phyloP scores from a whole-genome alignment of 2,329 filamentous ascomycete genomes.

The Byssothecium circinans region DNA sequence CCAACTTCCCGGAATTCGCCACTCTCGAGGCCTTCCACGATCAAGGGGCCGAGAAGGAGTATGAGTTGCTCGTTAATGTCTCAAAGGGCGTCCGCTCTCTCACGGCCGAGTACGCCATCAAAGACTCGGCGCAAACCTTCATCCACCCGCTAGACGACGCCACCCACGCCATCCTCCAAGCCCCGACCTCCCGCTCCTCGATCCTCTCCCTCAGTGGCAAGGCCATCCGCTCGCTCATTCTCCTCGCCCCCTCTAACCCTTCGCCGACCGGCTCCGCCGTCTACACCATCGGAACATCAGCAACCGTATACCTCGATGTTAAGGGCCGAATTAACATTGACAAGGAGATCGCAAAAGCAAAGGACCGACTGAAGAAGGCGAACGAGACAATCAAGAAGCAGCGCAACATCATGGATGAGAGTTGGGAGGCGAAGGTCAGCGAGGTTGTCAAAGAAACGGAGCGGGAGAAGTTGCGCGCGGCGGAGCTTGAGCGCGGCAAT shows the following conservation, averaged over 20 bases:
- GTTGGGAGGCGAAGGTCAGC: slow-evolving; percentile 75
- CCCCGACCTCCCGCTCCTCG: slow-evolving; percentile 67
- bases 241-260: slow-evolving; percentile 61
- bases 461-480: slow-evolving; percentile 66
- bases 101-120: slow-evolving; percentile 73
- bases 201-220: slow-evolving; percentile 81
- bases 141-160: slow-evolving; percentile 70
- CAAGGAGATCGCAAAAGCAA: slow-evolving; percentile 77
- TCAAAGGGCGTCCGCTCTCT: slow-evolving; percentile 73
- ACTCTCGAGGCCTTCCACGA: slow-evolving; percentile 66
- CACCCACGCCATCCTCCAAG: slow-evolving; percentile 59
- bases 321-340: slow-evolving; percentile 83
- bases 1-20: slow-evolving; percentile 70
- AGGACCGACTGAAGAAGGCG: slow-evolving; percentile 74
- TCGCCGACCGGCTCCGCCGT: slow-evolving; percentile 76
- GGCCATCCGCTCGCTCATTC: slow-evolving; percentile 64
- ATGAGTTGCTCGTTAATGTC: slow-evolving; percentile 70
- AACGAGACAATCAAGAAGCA: slow-evolving; percentile 70
- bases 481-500: slow-evolving; percentile 71
- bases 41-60: slow-evolving; percentile 68
- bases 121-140: slow-evolving; percentile 59
- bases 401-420: slow-evolving; percentile 72
- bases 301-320: slow-evolving; percentile 78
- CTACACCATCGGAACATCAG: slow-evolving; percentile 74
- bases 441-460: slow-evolving; percentile 66